These are phyloP conservation scores for Rachicladosporium sp. DNA, from an alignment of 2,329 filamentous ascomycete species.

Conservation along the genomic window DNA sequence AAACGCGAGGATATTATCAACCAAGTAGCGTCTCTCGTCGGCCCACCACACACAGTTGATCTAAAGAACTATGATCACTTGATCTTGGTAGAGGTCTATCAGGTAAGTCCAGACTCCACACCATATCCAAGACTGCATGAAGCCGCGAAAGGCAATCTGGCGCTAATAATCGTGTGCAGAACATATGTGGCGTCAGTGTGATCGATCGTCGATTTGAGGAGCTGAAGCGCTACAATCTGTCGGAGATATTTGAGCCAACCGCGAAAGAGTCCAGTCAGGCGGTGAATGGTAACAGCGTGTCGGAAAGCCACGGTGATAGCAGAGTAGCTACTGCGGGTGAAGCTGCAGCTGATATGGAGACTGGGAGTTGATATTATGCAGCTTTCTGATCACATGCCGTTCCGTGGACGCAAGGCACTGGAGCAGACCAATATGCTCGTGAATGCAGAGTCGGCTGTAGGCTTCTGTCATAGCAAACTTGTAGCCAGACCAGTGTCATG, in stretches of 20 bases:
- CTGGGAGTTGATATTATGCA: too few relatives aligned
- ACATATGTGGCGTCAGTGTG: conserved; percentile 66
- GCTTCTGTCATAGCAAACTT: too few relatives aligned
- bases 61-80: conserved; percentile 67
- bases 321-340: too few relatives aligned
- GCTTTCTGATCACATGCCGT: too few relatives aligned
- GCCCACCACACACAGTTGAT: conserved; percentile 60
- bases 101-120: conserved; percentile 42
- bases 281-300: neutral
- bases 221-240: conserved; percentile 66
- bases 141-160: neutral
- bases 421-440: too few relatives aligned
- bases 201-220: conserved; percentile 61
- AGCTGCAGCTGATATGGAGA: too few relatives aligned
- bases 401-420: too few relatives aligned
- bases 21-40: conserved; percentile 54
- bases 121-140: neutral
- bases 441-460: too few relatives aligned
- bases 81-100: conserved; percentile 67
- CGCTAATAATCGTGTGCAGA: conserved; percentile 33
- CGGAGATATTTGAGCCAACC: conserved; percentile 53
- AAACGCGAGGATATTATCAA: conserved; percentile 59
- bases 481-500: too few relatives aligned
- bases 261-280: conserved; percentile 20
- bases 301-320: too few relatives aligned